Evolutionary conservation across 192 early-diverging fungal genomes (phyloP).

Genomic region (Coemansia sp.): DNA sequence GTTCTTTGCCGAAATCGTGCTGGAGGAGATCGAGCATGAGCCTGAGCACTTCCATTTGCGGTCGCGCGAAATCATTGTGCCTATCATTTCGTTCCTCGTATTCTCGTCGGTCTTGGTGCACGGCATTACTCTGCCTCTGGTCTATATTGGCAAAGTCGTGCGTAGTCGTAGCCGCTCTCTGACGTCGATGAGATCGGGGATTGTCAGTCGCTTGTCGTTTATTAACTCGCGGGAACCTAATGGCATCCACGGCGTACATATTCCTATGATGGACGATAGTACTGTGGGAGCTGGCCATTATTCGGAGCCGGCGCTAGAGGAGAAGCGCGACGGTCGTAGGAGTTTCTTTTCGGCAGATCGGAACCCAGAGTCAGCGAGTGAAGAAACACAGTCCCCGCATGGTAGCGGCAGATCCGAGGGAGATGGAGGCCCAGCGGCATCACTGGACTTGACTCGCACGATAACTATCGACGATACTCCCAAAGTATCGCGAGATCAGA

Average conservation of each 20-base stretch:
- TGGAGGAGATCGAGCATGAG: constrained; percentile 51
- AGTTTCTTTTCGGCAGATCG: not conserved
- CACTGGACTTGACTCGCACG: constrained; percentile 38
- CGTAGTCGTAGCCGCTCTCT: constrained; percentile 46
- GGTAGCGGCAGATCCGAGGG: not conserved
- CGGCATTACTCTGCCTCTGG: constrained; percentile 77
- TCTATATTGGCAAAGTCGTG: constrained; percentile 68
- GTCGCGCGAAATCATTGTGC: constrained; percentile 53
- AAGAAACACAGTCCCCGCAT: constrained; percentile 12
- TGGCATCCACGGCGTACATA: constrained; percentile 38
- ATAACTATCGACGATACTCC: constrained; percentile 56
- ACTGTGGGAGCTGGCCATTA: not conserved
- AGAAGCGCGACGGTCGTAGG: not conserved
- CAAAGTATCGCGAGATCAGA: constrained; percentile 37
- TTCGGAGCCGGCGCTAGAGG: constrained; percentile 1
- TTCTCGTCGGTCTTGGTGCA: constrained; percentile 86
- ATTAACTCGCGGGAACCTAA: constrained; percentile 42
- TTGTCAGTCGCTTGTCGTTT: constrained; percentile 52
- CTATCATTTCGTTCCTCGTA: constrained; percentile 76
- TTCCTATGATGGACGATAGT: constrained; percentile 29
- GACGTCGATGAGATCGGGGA: constrained; percentile 44
- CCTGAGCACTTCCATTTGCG: constrained; percentile 40
- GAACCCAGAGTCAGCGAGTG: not conserved
- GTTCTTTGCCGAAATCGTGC: constrained; percentile 60
- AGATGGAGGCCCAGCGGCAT: constrained; percentile 10